Conservation (phyloP, 2,329 filamentous ascomycete genomes). For the Trichoderma guizhouense region DNA sequence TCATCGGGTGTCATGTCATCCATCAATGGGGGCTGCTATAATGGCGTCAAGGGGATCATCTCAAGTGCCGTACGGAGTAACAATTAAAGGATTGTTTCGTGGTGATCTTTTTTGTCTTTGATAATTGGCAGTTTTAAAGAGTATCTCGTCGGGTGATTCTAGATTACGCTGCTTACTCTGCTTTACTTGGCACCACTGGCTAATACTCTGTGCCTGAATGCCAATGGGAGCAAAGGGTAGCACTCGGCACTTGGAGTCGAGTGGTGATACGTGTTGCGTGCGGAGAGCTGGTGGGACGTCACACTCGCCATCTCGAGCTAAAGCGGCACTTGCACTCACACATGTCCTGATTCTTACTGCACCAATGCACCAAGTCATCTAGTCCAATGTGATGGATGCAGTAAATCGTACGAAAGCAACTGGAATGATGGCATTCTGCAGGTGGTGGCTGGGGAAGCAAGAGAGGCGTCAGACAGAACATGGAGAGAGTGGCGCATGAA, state of each 20-base stretch:
- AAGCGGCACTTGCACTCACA: neutral
- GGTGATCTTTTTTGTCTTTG: neutral
- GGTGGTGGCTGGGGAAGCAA: neutral
- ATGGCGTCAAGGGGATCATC: neutral
- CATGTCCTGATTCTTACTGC: neutral
- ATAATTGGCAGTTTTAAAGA: neutral
- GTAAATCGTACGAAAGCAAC: neutral
- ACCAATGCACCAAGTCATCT: neutral
- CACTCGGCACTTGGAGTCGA: neutral
- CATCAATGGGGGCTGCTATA: neutral
- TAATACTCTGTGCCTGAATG: neutral
- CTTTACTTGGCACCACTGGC: neutral
- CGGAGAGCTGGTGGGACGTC: neutral
- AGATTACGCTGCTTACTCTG: neutral
- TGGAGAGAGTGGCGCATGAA: neutral
- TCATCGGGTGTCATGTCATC: neutral
- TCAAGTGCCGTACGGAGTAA: neutral
- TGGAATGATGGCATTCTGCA: conserved; percentile 13
- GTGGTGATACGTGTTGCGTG: conserved; percentile 2
- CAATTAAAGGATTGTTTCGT: neutral
- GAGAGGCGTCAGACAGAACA: neutral
- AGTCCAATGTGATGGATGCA: neutral
- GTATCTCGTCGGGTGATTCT: neutral
- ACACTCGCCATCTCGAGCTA: neutral
- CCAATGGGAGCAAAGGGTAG: neutral